phyloP scores from a whole-genome alignment of 164 flowering plant genomes.

The Protea cynaroides region DNA sequence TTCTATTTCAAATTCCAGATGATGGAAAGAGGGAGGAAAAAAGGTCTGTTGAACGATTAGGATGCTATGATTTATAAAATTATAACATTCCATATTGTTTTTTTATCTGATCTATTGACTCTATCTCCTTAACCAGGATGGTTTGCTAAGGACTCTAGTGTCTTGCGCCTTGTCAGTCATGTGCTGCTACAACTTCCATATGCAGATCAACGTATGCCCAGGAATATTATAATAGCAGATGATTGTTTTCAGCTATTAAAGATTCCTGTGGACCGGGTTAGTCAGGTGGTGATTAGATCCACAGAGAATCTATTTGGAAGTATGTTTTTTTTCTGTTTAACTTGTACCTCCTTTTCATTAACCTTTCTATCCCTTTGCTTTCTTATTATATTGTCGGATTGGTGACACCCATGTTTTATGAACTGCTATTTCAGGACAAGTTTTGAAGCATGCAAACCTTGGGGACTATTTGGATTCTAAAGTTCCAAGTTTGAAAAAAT shows the following conservation, averaged over 20 bases:
- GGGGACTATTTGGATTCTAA: conserved; percentile 50
- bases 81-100: no score
- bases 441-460: conserved; percentile 61
- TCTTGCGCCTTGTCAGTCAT: conserved; percentile 80
- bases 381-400: background rate
- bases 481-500: conserved; percentile 72
- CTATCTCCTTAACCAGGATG: conserved; percentile 60
- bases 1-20: no score
- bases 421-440: conserved; percentile 48
- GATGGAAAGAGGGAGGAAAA: no score
- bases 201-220: conserved; percentile 60
- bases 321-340: conserved; percentile 34
- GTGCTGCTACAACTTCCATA: conserved; percentile 71
- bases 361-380: background rate
- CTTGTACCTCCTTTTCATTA: background rate
- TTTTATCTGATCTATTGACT: no score
- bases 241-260: conserved; percentile 63
- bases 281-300: conserved; percentile 62
- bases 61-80: no score
- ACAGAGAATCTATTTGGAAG: conserved; percentile 89
- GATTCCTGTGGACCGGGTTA: conserved; percentile 40
- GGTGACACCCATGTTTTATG: background rate
- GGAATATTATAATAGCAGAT: conserved; percentile 72
- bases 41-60: no score
- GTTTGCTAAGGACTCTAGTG: conserved; percentile 80